phyloP scores from a whole-genome alignment of 2,329 filamentous ascomycete species.

The Cladobotryum mycophilum region DNA sequence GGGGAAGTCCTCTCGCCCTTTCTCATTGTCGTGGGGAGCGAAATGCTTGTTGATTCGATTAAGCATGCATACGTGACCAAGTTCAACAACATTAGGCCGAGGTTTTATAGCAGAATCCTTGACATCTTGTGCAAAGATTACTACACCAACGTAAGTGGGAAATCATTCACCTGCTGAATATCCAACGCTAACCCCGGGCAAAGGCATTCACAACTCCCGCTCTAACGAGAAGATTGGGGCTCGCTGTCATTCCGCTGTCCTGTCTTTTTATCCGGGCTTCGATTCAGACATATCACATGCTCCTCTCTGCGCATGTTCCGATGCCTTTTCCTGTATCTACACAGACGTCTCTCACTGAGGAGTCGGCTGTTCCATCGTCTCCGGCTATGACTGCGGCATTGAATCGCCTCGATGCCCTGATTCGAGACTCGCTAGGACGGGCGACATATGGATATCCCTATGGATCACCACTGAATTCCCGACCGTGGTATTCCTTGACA shows the following conservation, averaged over 20 bases:
- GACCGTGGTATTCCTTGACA: conserved; percentile 50
- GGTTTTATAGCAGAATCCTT: conserved; percentile 80
- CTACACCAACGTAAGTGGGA: conserved; percentile 75
- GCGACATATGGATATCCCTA: conserved; percentile 59
- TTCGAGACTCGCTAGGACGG: conserved; percentile 70
- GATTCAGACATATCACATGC: conserved; percentile 97
- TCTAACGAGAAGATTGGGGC: conserved; percentile 77
- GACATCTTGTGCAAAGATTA: conserved; percentile 97
- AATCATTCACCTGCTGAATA: not conserved
- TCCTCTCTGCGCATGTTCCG: conserved; percentile 79
- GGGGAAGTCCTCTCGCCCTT: conserved; percentile 91
- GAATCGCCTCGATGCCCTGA: conserved; percentile 67
- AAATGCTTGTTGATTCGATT: conserved; percentile 94
- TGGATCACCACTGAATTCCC: conserved; percentile 31
- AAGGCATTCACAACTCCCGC: conserved; percentile 90
- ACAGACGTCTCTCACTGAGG: conserved; percentile 59
- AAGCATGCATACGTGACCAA: conserved; percentile 98
- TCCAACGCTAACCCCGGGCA: not conserved
- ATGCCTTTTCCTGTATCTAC: conserved; percentile 61
- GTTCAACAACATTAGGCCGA: conserved; percentile 94
- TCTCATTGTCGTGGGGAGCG: conserved; percentile 85
- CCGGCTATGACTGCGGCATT: conserved; percentile 72
- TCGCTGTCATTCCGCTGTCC: conserved; percentile 86
- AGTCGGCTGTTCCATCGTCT: conserved; percentile 58
- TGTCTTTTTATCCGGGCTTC: conserved; percentile 94